Evolutionary conservation across 2,329 filamentous ascomycete species (phyloP).

Genomic region (Aureobasidium sp.): DNA sequence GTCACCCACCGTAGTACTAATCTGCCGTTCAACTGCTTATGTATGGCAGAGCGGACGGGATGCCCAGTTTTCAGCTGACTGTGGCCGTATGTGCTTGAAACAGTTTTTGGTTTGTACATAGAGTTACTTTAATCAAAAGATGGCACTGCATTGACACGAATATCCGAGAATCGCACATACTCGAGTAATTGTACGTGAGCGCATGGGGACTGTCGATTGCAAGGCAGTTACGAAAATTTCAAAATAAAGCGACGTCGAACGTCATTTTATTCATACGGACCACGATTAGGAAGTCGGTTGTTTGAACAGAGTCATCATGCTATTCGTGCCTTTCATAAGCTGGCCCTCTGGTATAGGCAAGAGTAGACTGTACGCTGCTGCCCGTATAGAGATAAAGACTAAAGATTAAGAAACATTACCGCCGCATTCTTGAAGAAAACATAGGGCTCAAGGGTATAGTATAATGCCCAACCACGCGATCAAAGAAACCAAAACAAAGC

Average conservation of each 20-base stretch:
- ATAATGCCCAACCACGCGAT: slow-evolving; percentile 13
- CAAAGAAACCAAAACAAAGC: slow-evolving; percentile 3
- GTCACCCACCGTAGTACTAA: no score
- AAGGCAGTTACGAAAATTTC: background rate
- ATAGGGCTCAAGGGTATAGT: slow-evolving; percentile 10
- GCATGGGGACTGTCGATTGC: no score
- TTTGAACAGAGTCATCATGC: background rate
- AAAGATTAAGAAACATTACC: slow-evolving; percentile 13
- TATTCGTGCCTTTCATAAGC: slow-evolving; percentile 4
- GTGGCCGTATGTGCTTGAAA: no score
- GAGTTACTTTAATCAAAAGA: no score
- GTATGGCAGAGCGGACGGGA: no score
- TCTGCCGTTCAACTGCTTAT: no score
- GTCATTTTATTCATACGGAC: background rate
- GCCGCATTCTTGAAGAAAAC: slow-evolving; percentile 1
- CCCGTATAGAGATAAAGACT: background rate
- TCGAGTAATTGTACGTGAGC: no score
- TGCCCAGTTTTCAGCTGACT: no score
- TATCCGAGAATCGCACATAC: no score
- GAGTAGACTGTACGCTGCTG: slow-evolving; percentile 6
- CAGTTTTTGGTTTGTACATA: no score
- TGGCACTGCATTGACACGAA: no score
- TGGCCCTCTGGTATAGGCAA: background rate
- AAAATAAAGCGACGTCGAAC: background rate
- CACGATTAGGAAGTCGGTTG: background rate